Base-by-base conservation (phyloP, 2,329 filamentous ascomycete genomes). In the Arthrocladium fulminans region DNA sequence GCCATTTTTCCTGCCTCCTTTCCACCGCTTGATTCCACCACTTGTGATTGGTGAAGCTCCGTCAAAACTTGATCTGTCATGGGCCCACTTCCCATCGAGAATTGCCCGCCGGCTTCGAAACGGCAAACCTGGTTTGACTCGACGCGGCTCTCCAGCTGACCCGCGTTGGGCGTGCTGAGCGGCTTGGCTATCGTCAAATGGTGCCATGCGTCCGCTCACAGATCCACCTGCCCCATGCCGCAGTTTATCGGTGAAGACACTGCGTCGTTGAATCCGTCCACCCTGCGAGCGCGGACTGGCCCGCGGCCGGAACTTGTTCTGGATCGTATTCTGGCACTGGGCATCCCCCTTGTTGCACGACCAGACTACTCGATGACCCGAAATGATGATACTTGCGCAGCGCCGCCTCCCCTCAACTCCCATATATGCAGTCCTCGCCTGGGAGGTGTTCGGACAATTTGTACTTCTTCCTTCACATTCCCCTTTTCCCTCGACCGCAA, bases 211-310 rank as follows among this genome's bases (percentile, higher is more conserved):
- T 44, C 41, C 41, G 41, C 24, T 19, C 41, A 12, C 6, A 9
- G 44, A 39, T 22, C 44, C 44, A 47, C 44, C 23, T 47, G 6
- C 23, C n/a, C 44, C 34, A 19, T 20, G 32, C 44, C 34, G 44
- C 44, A 47, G 35, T 25, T 20, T 27, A 39, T 38, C 44, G 32
- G 44, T 47, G 44, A 47, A 20, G 20, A 38, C 20, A 22, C 23
- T 47, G 34, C 34, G 44, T 38, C 39, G 32, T 15, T 39, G 6
- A 42, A 25, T 27, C 25, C 30, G 24, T 30, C 7, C 41, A 44
- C n/a, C 30, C 7, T 15, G 22, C 44, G 34, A 22, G 23, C 19
- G 25, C 38, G n/a, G 20, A 13, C 17, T 15, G 34, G 23, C 10
- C 32, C 44, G 32, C 17, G 15, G 17, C 19, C 20, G 22, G 24